Conservation (phyloP, 2,329 filamentous ascomycete genomes). For the Thelonectria blattea region DNA sequence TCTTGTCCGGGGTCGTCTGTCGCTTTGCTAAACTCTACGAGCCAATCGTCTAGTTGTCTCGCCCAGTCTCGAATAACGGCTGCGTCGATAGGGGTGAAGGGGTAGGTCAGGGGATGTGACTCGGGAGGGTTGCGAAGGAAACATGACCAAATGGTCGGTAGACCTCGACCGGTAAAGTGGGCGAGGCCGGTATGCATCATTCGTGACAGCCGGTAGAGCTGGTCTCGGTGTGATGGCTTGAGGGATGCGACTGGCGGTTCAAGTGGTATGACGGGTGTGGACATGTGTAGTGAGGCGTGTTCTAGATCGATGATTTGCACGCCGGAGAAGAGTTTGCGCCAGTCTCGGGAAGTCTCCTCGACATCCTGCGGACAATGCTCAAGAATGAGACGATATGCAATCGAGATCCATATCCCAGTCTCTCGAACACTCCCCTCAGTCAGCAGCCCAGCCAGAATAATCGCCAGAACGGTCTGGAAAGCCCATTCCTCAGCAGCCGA, state of each 20-base stretch:
- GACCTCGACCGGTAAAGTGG: slow-evolving; percentile 49
- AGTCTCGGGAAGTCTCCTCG: slow-evolving; percentile 47
- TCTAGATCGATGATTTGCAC: slow-evolving; percentile 50
- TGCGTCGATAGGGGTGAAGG: slow-evolving; percentile 10
- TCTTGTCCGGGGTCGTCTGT: slow-evolving; percentile 2
- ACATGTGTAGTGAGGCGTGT: slow-evolving; percentile 50
- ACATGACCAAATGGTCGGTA: slow-evolving; percentile 52
- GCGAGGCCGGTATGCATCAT: slow-evolving; percentile 53
- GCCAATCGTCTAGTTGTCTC: slow-evolving; percentile 13
- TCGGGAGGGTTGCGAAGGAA: slow-evolving; percentile 27
- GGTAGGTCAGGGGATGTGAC: background rate
- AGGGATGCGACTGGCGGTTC: slow-evolving; percentile 46
- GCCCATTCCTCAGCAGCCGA: slow-evolving; percentile 45
- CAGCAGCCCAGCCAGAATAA: slow-evolving; percentile 49
- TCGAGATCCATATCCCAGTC: slow-evolving; percentile 51
- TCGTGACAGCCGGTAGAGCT: slow-evolving; percentile 48
- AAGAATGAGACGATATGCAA: slow-evolving; percentile 49
- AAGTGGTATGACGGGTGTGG: slow-evolving; percentile 49
- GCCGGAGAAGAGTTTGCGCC: slow-evolving; percentile 48
- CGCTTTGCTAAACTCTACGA: slow-evolving; percentile 10
- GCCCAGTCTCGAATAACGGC: slow-evolving; percentile 17
- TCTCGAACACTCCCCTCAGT: slow-evolving; percentile 50
- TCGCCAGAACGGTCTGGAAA: slow-evolving; percentile 50
- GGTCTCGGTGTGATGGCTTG: slow-evolving; percentile 46
- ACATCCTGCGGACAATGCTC: slow-evolving; percentile 49